phyloP scores from a whole-genome alignment of 495 filamentous ascomycete genomes.

The Oidiodendron maius region DNA sequence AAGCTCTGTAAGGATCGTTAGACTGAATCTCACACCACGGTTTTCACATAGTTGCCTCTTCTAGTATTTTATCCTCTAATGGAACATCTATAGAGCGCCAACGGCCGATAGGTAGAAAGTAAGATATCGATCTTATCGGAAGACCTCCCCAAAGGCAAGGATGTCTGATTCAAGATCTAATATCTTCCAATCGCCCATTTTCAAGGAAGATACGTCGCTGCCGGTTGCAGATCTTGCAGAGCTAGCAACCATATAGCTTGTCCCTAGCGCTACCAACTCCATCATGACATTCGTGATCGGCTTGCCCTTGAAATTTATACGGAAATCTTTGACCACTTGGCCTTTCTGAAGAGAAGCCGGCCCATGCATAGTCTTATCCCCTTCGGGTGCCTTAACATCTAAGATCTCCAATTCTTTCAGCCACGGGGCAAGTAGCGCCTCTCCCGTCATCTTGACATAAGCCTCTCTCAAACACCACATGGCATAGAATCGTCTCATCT shows the following conservation, averaged over 20 bases:
- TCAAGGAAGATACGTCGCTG: background rate
- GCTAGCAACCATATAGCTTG: constrained; percentile 56
- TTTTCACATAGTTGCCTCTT: too few species aligned
- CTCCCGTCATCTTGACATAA: constrained; percentile 90
- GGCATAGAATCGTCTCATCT: constrained; percentile 75
- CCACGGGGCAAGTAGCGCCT: constrained; percentile 79
- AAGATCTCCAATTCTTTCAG: constrained; percentile 62
- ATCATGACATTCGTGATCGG: constrained; percentile 48
- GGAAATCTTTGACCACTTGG: constrained; percentile 42
- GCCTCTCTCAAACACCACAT: constrained; percentile 88
- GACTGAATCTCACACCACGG: too few species aligned
- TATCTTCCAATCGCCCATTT: constrained; percentile 11
- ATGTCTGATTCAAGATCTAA: constrained; percentile 18
- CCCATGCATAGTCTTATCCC: constrained; percentile 53
- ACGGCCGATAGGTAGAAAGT: too few species aligned
- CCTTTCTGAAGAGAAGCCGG: constrained; percentile 53
- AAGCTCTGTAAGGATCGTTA: too few species aligned
- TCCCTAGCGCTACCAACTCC: constrained; percentile 55
- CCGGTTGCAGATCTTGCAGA: constrained; percentile 27
- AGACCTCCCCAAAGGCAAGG: constrained; percentile 3
- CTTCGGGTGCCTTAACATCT: constrained; percentile 51
- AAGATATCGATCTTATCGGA: too few species aligned
- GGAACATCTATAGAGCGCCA: too few species aligned
- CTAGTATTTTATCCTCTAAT: too few species aligned
- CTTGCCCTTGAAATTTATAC: constrained; percentile 44